Base-by-base conservation (phyloP, 2,329 filamentous ascomycete species). In the Ophiostoma novo-ulmi region DNA sequence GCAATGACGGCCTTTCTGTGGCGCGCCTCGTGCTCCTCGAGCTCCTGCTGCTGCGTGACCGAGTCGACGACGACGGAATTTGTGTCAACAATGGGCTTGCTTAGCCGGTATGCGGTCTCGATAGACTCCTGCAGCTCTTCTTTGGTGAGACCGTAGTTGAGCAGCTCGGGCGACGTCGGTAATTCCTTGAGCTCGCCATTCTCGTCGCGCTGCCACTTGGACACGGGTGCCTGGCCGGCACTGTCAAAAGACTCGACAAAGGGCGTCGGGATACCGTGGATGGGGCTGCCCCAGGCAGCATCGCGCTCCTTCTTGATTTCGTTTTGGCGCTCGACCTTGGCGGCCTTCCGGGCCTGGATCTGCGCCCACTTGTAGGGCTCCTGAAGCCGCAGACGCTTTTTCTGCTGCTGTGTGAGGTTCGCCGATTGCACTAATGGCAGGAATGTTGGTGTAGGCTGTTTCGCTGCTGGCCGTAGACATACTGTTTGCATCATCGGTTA, bases 301-400 rank as follows among this genome's bases (percentile, higher is more conserved):
- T 87, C 83, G 72, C 92, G 88, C 77, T 89, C 83, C 74, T 87
- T 82, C 72, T 87, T 80, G 70, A 98, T 85, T 73, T 88, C 88
- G 73, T 87, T 84, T 76, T 90, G 92, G 69, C 92, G 88, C 77
- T 90, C 87, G 65, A 94, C 79, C 78, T 97, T 97, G 74, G 91
- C 92, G 13, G 90, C 88, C 80, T 94, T 97, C 73, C 92, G 89
- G 78, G 93, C 92, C 76, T 91, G 87, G 41, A 92, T 89, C 80
- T 96, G 92, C 3, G 90, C 90, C 80, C 91, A 87, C 72, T 89
- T 85, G 78, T 96, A 97, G 0, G 93, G 93, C 76, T 98, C 93
- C 77, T 88, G 87, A 78, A 90, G 88, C 72, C 86, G 86, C 73
- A 86, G 84, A 72, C 87, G 85, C 78, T 88, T 88, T 80, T 87